phyloP scores from a whole-genome alignment of 352 stramenopile genomes.

The Phytophthora pluvialis region DNA sequence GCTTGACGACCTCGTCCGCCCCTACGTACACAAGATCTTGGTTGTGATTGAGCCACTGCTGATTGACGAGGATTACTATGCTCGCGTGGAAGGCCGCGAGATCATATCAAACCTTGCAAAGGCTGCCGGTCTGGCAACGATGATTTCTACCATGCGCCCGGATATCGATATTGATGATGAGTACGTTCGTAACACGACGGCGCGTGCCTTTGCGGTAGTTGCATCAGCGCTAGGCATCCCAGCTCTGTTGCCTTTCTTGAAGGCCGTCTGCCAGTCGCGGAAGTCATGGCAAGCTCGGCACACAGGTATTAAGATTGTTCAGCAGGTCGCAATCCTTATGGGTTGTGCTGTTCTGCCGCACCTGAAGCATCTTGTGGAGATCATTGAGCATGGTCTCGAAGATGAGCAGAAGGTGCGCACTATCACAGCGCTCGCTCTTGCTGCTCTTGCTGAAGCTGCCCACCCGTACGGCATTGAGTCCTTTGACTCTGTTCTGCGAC shows the following conservation, averaged over 20 bases:
- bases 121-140: conserved; percentile 97
- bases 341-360: conserved; percentile 98
- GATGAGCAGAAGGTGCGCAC: conserved; percentile 99
- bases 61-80: conserved; percentile 99
- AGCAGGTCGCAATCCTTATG: conserved; percentile 99
- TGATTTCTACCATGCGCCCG: conserved; percentile 99
- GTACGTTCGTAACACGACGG: conserved; percentile 99
- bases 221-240: conserved; percentile 98
- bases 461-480: conserved; percentile 99
- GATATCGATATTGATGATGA: conserved; percentile 99
- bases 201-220: conserved; percentile 98
- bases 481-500: conserved; percentile 98
- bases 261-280: conserved; percentile 97
- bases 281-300: conserved; percentile 99
- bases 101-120: conserved; percentile 99
- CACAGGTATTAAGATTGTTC: conserved; percentile 99
- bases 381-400: conserved; percentile 97
- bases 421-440: conserved; percentile 98
- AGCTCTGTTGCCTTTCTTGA: conserved; percentile 98
- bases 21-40: conserved; percentile 99
- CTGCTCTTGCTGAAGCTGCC: conserved; percentile 96
- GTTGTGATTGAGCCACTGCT: conserved; percentile 99
- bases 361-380: conserved; percentile 97
- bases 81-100: conserved; percentile 97
- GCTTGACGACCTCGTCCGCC: conserved; percentile 98